phyloP scores from a whole-genome alignment of 345 rosid species.

The Mangifera indica region DNA sequence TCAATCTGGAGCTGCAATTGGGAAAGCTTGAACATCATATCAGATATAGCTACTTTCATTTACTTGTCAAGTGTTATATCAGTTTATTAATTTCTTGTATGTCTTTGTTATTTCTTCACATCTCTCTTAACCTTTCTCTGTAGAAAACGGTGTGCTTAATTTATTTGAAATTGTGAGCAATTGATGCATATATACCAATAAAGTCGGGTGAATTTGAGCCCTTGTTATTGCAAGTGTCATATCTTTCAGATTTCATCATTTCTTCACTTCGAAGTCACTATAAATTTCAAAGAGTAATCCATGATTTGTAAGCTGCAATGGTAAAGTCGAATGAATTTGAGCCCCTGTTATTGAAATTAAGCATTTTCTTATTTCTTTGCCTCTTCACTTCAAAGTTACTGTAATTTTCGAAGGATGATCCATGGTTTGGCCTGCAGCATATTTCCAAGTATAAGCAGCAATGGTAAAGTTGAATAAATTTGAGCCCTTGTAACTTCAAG shows the following conservation, averaged over 20 bases:
- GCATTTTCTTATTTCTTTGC: background rate
- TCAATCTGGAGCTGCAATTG: conserved; percentile 9
- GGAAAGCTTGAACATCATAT: background rate
- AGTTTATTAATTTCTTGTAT: background rate
- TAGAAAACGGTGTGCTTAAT: too few relatives aligned
- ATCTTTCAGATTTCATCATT: background rate
- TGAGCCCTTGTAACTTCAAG: background rate
- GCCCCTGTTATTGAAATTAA: background rate
- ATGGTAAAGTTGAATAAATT: background rate
- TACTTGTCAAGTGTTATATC: background rate
- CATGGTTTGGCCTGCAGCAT: background rate
- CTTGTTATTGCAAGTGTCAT: background rate
- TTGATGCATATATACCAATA: too few relatives aligned
- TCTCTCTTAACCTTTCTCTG: too few relatives aligned
- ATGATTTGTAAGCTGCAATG: background rate
- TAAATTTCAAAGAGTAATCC: background rate
- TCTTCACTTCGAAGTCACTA: background rate
- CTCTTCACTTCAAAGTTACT: background rate
- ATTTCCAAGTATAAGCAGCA: too few relatives aligned
- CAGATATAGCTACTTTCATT: background rate
- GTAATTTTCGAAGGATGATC: background rate
- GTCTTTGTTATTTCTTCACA: background rate
- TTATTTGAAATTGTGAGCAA: too few relatives aligned
- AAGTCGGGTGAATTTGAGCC: background rate
- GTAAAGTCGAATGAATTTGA: background rate